Base-by-base conservation (phyloP, 106 monocot genomes). In the Dendrobium officinale region DNA sequence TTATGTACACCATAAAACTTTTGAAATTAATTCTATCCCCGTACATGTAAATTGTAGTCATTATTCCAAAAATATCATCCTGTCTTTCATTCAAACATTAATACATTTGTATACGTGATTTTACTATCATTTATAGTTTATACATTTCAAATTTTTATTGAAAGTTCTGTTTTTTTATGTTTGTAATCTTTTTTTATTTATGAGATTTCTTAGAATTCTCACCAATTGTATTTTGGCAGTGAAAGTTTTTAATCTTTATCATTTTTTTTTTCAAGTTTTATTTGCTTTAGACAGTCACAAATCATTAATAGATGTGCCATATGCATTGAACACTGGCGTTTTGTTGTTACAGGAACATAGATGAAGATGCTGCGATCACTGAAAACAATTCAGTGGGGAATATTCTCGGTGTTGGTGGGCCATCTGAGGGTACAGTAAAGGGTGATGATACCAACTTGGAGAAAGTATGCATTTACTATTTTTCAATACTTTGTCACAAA, bases 331-430 rank as follows among this genome's bases (percentile, higher is more conserved):
- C 40, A 33, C 49, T 27, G 49, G 8, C 45, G 56, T 80, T 72
- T 31, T 37, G 18, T 75, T 29, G 70, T 82, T 79, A 78, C 81
- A 98, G 98, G 84, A 87, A 91, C 76, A 88, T 91, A 81, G 92
- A 95, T 66, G 87, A 85, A 76, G 95, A 89, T 85, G 77, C 61
- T 78, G 17, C 77, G 9, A 19, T 45, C 72, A 85, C 87, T 11
- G 51, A 51, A 79, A 86, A 86, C 29, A 84, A 84, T 74, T 85
- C 83, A 81, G 66, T 77, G 55, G 83, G 72, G 44, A 84, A 84
- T 75, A 83, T 86, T 81, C 75, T 78, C 47, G 47, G 5, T 51
- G 82, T 73, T 77, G 55, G 24, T 73, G 81, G 68, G 59, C 49
- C 81, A 74, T 44, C 26, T 81, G 87, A 86, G 20, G 81, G 67